Percentiles rank a stretch among this genome's conserved stretches.
These are phyloP conservation scores for Aspergillus affinis DNA, from an alignment of 495 filamentous ascomycete species.

Conservation along the genomic window DNA sequence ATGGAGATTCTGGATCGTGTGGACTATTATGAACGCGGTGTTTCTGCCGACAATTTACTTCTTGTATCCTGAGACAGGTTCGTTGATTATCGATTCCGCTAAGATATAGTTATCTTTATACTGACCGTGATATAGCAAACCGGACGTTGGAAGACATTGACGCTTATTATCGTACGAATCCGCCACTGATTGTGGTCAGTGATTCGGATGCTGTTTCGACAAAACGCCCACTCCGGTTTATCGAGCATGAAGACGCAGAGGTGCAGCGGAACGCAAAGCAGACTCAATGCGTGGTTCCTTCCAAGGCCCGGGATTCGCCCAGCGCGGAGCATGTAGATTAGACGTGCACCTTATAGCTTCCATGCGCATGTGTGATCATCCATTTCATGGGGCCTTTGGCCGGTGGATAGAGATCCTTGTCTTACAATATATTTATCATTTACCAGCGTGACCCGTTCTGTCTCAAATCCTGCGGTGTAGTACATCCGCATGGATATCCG, in stretches of 20 bases:
- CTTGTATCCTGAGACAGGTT: constrained; percentile 60
- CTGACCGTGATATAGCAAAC: constrained; percentile 34
- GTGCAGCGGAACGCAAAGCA: constrained; percentile 11
- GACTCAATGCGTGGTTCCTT: not conserved
- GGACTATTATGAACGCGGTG: constrained; percentile 54
- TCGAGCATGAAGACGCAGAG: constrained; percentile 32
- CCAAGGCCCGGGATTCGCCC: not conserved
- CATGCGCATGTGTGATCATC: too few relatives aligned
- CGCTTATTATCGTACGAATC: constrained; percentile 44
- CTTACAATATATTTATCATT: too few relatives aligned
- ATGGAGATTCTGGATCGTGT: constrained; percentile 64
- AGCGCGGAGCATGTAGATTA: not conserved
- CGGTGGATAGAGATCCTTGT: too few relatives aligned
- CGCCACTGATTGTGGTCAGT: constrained; percentile 36
- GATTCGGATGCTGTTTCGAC: constrained; percentile 34
- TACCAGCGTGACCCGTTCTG: too few relatives aligned
- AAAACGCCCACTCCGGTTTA: constrained; percentile 31
- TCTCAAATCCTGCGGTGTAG: too few relatives aligned
- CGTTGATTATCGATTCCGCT: not conserved
- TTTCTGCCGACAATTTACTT: constrained; percentile 64
- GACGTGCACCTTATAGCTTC: too few relatives aligned
- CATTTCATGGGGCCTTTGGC: too few relatives aligned
- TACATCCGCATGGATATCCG: too few relatives aligned
- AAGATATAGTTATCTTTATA: not conserved
- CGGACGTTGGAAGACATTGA: constrained; percentile 47